Base-by-base conservation (phyloP, 1,139 yeast genomes). In the Candida pseudocylindracea region DNA sequence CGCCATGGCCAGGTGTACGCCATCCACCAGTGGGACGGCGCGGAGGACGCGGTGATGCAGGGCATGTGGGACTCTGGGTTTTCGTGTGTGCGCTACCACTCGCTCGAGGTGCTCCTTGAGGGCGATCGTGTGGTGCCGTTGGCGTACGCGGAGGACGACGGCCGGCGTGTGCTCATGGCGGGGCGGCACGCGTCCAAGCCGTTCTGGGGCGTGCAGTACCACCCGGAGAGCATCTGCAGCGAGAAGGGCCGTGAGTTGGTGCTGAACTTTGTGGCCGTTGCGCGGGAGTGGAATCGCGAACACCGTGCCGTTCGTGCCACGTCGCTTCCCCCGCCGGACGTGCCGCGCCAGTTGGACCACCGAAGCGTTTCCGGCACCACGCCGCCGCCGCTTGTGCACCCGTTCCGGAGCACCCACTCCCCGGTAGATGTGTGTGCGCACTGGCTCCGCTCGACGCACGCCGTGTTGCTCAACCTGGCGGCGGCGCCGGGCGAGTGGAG, bases 191-290 rank as follows among this genome's bases (percentile, higher is more conserved):
- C 35, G 0, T 25, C 33, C 0, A 51, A 57, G 25, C 96, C 96
- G 0, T 78, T 76, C 52, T 85, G 63, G 51, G 98, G 94, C 1
- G 95, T 91, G 2, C 99, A 91, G 44, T 91, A 85, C 45, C 99
- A 91, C 45, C 98, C 98, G 0, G 99, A 91, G 45, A 81, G 95
- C 1, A 68, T 88, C 30, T 81, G 94, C 44, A 83, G 96, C 0
- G 55, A 59, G 10, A 46, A 54, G 33, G 98, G 98, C 1, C 58
- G 49, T 3, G 46, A 51, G 7, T 50, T 88, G 35, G 48, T 85
- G 3, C 40, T 42, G 15, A 78, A 76, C 45, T 88, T 88, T 47
- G 64, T 80, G 55, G 28, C 37, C 0, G 39, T 70, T 27, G 80
- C 91, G 0, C 33, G 36, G 1, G 39, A 42, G 1, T 59, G 51